Evolutionary conservation across 805 yeast genomes (phyloP), one percentile per base, ranked within the genome.

Genomic region (Wickerhamomyces ciferrii): DNA sequence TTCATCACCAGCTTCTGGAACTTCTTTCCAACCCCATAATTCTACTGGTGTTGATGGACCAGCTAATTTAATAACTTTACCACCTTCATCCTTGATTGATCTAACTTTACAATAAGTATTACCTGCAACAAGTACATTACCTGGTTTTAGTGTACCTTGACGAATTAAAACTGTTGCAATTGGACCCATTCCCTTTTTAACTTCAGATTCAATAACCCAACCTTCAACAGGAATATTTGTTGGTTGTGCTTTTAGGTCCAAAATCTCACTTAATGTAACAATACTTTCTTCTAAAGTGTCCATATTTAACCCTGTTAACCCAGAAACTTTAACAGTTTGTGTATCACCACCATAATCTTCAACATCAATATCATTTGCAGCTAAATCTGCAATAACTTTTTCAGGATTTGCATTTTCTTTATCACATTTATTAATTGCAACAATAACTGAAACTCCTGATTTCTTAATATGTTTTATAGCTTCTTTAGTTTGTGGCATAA

Each of bases 331-430:
- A 2, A 94, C 89, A 0, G 87, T 84, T 60, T 90, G 97, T 5
- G 90, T 83, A 37, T 94, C 98, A 45, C 99, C 99, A 47, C 99
- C 99, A 58, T 84, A 87, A 51, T 85, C 91, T 60, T 94, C 99
- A 25, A 88, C 84, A 49, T 87, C 92, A 14, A 94, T 81, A 4
- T 81, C 97, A 48, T 87, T 71, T 0, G 77, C 69, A 1, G 95
- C 80, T 47, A 94, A 71, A 61, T 91, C 98, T 3, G 81, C 77
- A 45, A 84, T 74, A 2, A 90, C 95, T 56, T 77, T 82, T 23
- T 87, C 90, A 1, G 89, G 75, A 42, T 88, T 79, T 7, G 84
- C 80, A 27, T 83, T 87, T 5, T 82, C 84, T 56, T 83, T 84
- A 61, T 92, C 99, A 55, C 95, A 85, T 63, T 94, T 94, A 54